phyloP scores from a whole-genome alignment of 179 eudicot species.

The Vitellaria paradoxa region DNA sequence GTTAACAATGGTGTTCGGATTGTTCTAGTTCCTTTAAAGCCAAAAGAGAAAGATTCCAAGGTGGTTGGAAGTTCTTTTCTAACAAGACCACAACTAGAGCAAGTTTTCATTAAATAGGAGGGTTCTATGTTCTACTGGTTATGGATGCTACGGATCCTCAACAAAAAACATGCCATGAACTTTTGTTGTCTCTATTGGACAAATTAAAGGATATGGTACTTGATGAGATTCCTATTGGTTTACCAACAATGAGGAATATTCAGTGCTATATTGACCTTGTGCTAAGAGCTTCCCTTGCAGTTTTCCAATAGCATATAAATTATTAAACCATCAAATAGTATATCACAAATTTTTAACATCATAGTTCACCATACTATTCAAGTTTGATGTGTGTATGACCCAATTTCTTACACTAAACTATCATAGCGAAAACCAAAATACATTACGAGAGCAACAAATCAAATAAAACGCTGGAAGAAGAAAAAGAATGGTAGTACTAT shows the following conservation, averaged over 20 bases:
- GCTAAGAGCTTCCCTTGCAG: background rate
- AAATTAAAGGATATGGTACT: background rate
- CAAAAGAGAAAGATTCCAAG: background rate
- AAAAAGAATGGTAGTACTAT: too few species aligned
- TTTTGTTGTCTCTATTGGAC: background rate
- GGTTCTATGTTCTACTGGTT: background rate
- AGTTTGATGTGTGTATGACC: too few species aligned
- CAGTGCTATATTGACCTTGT: background rate
- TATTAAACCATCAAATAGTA: too few species aligned
- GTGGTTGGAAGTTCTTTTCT: background rate
- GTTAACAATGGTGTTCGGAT: background rate
- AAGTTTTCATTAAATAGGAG: background rate
- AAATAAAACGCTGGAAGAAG: too few species aligned
- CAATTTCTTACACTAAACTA: too few species aligned
- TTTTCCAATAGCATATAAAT: too few species aligned
- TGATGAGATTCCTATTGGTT: background rate
- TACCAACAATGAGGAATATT: background rate
- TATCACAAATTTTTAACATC: too few species aligned
- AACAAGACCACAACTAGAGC: background rate
- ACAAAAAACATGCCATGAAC: too few species aligned
- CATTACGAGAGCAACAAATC: too few species aligned
- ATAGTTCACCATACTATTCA: too few species aligned
- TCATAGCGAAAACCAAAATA: too few species aligned
- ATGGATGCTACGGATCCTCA: background rate
- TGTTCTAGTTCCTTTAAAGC: constrained; percentile 1